phyloP scores from a whole-genome alignment of 2,329 filamentous ascomycete genomes.

The Claviceps sp. region DNA sequence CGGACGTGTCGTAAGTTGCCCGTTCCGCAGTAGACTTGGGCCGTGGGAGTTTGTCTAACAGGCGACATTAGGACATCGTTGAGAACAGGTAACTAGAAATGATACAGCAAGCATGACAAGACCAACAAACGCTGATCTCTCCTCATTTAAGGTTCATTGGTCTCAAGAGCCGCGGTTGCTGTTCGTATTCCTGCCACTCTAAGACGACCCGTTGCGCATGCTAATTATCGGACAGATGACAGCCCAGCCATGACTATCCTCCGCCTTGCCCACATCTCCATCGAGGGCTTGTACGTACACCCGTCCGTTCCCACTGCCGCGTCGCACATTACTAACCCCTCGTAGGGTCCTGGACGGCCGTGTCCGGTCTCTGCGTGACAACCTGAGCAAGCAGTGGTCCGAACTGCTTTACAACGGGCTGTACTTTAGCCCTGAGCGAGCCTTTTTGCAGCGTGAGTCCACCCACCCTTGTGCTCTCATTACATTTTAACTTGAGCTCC shows the following conservation, averaged over 20 bases:
- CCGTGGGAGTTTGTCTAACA: not conserved
- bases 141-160: not conserved
- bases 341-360: not conserved
- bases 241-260: slow-evolving; percentile 2
- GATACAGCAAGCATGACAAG: not conserved
- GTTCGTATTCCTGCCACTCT: not conserved
- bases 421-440: slow-evolving; percentile 3
- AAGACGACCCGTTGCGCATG: not conserved
- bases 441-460: not conserved
- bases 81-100: not conserved
- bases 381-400: slow-evolving; percentile 1
- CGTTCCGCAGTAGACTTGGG: no score
- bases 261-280: not conserved
- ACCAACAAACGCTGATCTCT: not conserved
- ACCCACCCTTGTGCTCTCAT: not conserved
- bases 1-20: not conserved
- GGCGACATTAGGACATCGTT: not conserved
- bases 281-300: slow-evolving; percentile 1
- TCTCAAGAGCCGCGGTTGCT: slow-evolving; percentile 1
- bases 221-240: not conserved
- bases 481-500: not conserved
- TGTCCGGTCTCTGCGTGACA: slow-evolving; percentile 2
- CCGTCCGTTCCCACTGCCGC: not conserved
- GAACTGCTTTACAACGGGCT: slow-evolving; percentile 2
- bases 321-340: not conserved